A percentile compares a stretch with the other conserved stretches of the same genome.
Conservation (phyloP, 2,329 filamentous ascomycete genomes). For the Fusarium goolgardi region DNA sequence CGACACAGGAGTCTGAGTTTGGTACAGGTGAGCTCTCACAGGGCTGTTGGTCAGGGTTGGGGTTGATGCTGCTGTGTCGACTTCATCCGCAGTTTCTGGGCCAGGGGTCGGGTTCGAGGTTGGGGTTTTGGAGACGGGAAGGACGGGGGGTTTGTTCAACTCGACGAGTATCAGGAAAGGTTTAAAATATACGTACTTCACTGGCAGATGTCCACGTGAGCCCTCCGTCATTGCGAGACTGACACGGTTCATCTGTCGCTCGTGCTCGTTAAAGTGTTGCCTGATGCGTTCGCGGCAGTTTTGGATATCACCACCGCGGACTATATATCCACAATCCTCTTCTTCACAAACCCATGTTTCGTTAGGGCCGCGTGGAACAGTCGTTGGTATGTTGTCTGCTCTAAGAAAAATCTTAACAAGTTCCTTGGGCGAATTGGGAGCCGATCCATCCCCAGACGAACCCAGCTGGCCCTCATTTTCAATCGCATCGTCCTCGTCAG, state of each 20-base stretch:
- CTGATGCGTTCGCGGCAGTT: constrained; percentile 67
- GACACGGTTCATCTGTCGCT: constrained; percentile 63
- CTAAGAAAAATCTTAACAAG: constrained; percentile 60
- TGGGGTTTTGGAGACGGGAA: not conserved
- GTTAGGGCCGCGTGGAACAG: constrained; percentile 64
- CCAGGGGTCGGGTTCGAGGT: not conserved
- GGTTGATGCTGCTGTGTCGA: constrained; percentile 7
- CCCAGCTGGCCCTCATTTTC: constrained; percentile 46
- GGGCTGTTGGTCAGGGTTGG: constrained; percentile 15
- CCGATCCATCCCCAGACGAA: constrained; percentile 40
- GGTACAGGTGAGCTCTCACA: constrained; percentile 3
- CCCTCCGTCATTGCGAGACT: constrained; percentile 68
- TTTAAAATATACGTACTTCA: constrained; percentile 63
- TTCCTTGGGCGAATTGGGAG: constrained; percentile 31
- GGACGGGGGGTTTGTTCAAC: constrained; percentile 16
- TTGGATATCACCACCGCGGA: constrained; percentile 69
- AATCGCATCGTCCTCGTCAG: constrained; percentile 48
- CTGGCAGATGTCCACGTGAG: constrained; percentile 62
- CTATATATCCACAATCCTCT: constrained; percentile 71
- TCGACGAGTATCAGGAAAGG: constrained; percentile 51
- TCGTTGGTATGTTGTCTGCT: constrained; percentile 62
- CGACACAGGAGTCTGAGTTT: constrained; percentile 8
- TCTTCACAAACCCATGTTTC: constrained; percentile 75
- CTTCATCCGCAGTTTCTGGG: not conserved
- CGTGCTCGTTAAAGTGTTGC: constrained; percentile 70